Conservation (phyloP, 2,329 filamentous ascomycete genomes). For the Hypoxylon sp. region DNA sequence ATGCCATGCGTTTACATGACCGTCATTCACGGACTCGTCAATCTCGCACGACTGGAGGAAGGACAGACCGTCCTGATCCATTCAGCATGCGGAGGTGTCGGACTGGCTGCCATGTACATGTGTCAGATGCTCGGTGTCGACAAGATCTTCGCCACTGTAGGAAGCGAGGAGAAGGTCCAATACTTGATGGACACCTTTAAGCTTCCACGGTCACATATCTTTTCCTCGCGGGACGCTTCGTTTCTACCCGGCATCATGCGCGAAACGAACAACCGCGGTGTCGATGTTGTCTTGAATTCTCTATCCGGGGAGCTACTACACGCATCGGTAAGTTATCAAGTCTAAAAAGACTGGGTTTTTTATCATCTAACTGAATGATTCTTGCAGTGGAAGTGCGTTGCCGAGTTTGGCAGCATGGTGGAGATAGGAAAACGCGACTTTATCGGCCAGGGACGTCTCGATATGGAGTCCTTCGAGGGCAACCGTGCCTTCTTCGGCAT, state of each 20-base stretch:
- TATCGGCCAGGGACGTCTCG: constrained; percentile 24
- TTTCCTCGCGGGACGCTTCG: not conserved
- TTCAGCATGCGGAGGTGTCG: not conserved
- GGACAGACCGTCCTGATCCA: not conserved
- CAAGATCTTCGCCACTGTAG: constrained; percentile 29
- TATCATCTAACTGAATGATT: not conserved
- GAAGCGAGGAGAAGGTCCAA: constrained; percentile 30
- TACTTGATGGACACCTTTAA: constrained; percentile 38
- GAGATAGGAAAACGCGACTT: constrained; percentile 61
- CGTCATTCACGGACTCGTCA: not conserved
- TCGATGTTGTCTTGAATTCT: not conserved
- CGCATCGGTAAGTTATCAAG: not conserved
- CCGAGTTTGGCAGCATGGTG: constrained; percentile 59
- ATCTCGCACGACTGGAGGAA: not conserved
- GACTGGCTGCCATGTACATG: not conserved
- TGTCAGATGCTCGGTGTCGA: not conserved
- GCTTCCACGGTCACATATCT: not conserved
- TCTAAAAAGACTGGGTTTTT: no score
- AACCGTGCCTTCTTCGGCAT: constrained; percentile 53
- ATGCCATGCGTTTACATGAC: not conserved
- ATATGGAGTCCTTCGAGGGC: constrained; percentile 40
- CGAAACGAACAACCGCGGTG: not conserved
- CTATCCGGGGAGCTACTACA: not conserved
- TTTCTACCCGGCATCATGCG: not conserved
- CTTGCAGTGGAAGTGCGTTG: constrained; percentile 57